Base-by-base conservation (phyloP, 768 basidiomycete species). In the Mycena vitilis region DNA sequence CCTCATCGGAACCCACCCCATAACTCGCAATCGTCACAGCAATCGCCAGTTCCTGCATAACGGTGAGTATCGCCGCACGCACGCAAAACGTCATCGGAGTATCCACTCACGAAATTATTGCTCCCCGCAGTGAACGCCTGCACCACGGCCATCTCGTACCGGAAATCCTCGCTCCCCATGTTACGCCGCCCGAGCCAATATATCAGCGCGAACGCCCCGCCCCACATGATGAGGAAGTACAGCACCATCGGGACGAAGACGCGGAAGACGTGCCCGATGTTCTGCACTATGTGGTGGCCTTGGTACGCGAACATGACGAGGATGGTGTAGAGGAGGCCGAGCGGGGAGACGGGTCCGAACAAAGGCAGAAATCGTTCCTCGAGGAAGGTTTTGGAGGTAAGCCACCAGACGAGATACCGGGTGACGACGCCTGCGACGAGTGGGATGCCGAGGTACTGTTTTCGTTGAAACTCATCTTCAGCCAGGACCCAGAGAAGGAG, bases 281-380 rank as follows among this genome's bases (percentile, higher is more conserved):
- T 89, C 66, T 89, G 83, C 13, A 94, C 78, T 70, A 95, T 94
- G 64, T 87, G 87, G 58, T 90, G 87, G 4, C 84, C 85, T 78
- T 89, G 88, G 73, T 88, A 87, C 5, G 90, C 92, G 74, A 94
- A 94, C 75, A 93, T 83, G 53, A 93, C 87, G 63, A 92, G 77
- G 73, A 94, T 88, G 16, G 93, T 95, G 81, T 95, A 95, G 2
- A 95, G 85, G 12, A 96, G 82, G 5, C 94, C 94, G 25, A 94
- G 61, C 11, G 93, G 84, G 0, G 93, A 87, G 5, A 94, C 71
- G 0, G 91, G 93, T 0, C 86, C 86, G 77, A 95, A 92, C 47
- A 79, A 68, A 0, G 88, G 90, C n/a, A 94, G 78, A 81, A 95
- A 95, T 16, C 78, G 81, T 11, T 79, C 81, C 34, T 86, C 75